Percentiles rank a stretch among this genome's conserved stretches.
Conservation (phyloP, 129 eudicot species). For the Lactuca saligna region DNA sequence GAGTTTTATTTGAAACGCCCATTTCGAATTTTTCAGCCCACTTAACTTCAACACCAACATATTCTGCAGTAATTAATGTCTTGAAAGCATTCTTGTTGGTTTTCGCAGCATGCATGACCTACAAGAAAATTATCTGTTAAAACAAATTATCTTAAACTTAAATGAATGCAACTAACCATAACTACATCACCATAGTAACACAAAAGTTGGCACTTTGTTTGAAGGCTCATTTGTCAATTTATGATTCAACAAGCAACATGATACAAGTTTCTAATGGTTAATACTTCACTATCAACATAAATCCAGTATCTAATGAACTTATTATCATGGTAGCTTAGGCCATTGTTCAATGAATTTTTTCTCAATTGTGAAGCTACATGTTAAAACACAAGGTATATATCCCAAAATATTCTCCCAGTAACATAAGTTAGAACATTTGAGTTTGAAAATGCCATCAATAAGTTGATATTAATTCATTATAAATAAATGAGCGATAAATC, state of each 20-base stretch:
- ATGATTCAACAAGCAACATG: not conserved
- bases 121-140: not conserved
- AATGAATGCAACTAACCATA: not conserved
- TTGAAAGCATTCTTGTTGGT: slow-evolving; percentile 65
- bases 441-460: no score
- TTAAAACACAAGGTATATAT: not conserved
- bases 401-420: no score
- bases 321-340: no score
- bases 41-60: slow-evolving; percentile 60
- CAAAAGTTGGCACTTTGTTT: not conserved
- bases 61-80: slow-evolving; percentile 69
- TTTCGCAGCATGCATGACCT: slow-evolving; percentile 53
- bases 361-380: not conserved
- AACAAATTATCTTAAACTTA: not conserved
- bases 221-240: not conserved
- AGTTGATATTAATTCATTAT: no score
- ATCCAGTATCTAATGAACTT: not conserved
- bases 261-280: not conserved
- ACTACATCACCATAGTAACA: not conserved
- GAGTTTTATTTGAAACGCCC: slow-evolving; percentile 77
- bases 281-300: not conserved
- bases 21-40: slow-evolving; percentile 53
- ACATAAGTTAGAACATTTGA: no score
- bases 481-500: not conserved
- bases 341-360: no score